Evolutionary conservation across 2,329 filamentous ascomycete species (phyloP).

Genomic region (Colletotrichum sp.): DNA sequence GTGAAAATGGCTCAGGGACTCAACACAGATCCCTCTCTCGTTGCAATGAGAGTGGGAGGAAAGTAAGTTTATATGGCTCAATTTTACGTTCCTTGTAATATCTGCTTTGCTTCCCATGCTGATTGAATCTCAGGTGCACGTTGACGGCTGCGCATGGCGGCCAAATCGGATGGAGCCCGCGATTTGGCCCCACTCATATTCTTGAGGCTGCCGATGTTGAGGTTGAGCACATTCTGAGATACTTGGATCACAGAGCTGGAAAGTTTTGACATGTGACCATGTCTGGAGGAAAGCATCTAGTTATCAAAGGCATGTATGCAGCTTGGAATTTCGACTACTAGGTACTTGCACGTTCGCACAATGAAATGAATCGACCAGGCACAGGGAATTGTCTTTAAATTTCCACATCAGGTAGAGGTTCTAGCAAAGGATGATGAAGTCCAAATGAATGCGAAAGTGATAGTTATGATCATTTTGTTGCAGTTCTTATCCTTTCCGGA

Average conservation of each 20-base stretch:
- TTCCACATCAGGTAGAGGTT: rapidly evolving
- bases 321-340: rapidly evolving
- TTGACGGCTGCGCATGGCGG: background rate
- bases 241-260: background rate
- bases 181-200: background rate
- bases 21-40: background rate
- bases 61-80: background rate
- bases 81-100: rapidly evolving
- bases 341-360: background rate
- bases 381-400: rapidly evolving
- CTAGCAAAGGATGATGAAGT: background rate
- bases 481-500: rapidly evolving
- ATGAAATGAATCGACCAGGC: rapidly evolving
- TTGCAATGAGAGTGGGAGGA: background rate
- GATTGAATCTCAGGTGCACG: background rate
- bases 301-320: background rate
- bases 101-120: background rate
- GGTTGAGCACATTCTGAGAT: background rate
- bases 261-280: background rate
- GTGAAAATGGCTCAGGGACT: background rate
- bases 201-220: background rate
- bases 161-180: background rate
- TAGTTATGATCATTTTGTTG: background rate
- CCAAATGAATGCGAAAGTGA: background rate
- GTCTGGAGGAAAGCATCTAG: rapidly evolving